These are phyloP conservation scores for Elongisporangium prolatum DNA, from an alignment of 352 stramenopile genomes.

Conservation along the genomic window DNA sequence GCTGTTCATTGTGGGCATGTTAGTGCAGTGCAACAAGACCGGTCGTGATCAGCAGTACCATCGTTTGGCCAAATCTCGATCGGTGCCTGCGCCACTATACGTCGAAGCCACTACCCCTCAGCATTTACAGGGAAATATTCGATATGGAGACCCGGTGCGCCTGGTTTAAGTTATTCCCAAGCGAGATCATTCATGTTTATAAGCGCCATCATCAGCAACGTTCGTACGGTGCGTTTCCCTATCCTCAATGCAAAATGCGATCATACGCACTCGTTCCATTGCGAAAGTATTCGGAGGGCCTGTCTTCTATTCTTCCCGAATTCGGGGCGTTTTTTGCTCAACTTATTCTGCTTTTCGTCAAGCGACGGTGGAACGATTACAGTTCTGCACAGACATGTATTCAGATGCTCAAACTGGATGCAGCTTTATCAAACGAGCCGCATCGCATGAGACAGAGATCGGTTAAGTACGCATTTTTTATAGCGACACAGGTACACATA, in stretches of 20 bases:
- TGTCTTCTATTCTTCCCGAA: not conserved
- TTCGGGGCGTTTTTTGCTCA: not conserved
- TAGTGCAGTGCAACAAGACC: constrained; percentile 64
- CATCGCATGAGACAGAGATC: not conserved
- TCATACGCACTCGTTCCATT: not conserved
- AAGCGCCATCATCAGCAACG: not conserved
- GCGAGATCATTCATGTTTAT: not conserved
- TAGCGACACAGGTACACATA: too few species aligned
- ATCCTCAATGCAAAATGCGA: not conserved
- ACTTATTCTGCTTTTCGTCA: not conserved
- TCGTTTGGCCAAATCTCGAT: constrained; percentile 5
- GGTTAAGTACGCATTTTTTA: not conserved
- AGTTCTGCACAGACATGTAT: too few species aligned
- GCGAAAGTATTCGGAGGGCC: not conserved
- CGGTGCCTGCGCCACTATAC: constrained; percentile 2
- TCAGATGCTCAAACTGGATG: not conserved
- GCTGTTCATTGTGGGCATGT: constrained; percentile 44
- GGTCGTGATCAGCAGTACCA: constrained; percentile 25
- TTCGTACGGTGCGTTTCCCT: not conserved
- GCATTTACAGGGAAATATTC: constrained; percentile 6
- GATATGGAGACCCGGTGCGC: not conserved
- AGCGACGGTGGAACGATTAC: not conserved
- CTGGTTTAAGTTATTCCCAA: not conserved
- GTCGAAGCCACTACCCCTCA: constrained; percentile 2
- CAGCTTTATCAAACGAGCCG: not conserved